phyloP scores from a whole-genome alignment of 2,329 filamentous ascomycete species.

The Aotearoamyces nothofagi region DNA sequence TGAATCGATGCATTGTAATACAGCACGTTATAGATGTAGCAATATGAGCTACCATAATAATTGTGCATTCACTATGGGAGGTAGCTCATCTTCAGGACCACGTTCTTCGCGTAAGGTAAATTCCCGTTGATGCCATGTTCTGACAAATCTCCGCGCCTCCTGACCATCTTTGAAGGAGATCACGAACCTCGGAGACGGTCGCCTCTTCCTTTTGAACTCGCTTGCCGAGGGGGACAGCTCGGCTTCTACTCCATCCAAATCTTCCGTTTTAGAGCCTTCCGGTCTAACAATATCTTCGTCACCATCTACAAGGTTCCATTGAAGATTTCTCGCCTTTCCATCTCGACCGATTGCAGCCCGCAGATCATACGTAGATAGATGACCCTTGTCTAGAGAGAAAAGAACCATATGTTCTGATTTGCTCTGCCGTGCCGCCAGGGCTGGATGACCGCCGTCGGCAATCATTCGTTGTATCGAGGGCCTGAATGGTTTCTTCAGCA shows the following conservation, averaged over 20 bases:
- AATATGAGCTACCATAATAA: conserved; percentile 32
- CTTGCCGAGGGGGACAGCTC: too few relatives aligned
- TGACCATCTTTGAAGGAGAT: conserved; percentile 16
- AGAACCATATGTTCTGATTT: conserved; percentile 15
- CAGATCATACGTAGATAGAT: conserved; percentile 8
- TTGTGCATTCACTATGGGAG: conserved; percentile 27
- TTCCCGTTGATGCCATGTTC: conserved; percentile 33
- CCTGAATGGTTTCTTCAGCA: conserved; percentile 20
- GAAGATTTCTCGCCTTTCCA: conserved; percentile 16
- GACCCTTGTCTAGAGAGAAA: conserved; percentile 12
- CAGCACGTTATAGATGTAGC: too few relatives aligned
- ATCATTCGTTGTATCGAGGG: conserved; percentile 20
- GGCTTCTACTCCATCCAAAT: conserved; percentile 1
- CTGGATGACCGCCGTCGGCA: conserved; percentile 18
- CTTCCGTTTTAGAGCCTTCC: conserved; percentile 5
- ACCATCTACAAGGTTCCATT: conserved; percentile 15
- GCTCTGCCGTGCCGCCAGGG: conserved; percentile 7
- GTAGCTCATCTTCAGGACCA: conserved; percentile 20
- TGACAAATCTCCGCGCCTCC: conserved; percentile 27
- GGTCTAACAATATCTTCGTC: conserved; percentile 2
- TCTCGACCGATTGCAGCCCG: conserved; percentile 12
- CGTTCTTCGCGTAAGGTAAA: conserved; percentile 20
- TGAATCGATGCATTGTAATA: too few relatives aligned
- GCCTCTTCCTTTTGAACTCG: neutral
- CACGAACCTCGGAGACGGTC: conserved; percentile 11